Evolutionary conservation across 2,329 filamentous ascomycete species (phyloP).

Genomic region (Fusarium kyushuense): DNA sequence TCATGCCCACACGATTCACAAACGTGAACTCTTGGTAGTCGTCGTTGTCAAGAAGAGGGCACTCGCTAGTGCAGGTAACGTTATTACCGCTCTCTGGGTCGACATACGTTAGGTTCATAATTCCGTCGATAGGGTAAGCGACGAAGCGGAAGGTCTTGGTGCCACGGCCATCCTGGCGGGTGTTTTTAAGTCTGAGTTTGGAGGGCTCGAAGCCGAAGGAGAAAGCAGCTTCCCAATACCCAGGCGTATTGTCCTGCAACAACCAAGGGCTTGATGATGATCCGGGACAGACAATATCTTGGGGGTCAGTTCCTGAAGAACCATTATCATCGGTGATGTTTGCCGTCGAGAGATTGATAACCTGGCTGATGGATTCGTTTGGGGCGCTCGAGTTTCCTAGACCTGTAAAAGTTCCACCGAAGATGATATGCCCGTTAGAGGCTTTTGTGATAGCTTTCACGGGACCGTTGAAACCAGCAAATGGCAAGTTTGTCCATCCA

Average conservation of each 20-base stretch:
- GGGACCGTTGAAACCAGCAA: slow-evolving; percentile 93
- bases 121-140: slow-evolving; percentile 86
- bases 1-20: slow-evolving; percentile 89
- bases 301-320: slow-evolving; percentile 72
- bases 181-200: slow-evolving; percentile 89
- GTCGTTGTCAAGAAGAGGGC: slow-evolving; percentile 81
- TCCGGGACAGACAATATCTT: slow-evolving; percentile 82
- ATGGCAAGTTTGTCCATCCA: slow-evolving; percentile 84
- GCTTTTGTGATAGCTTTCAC: slow-evolving; percentile 87
- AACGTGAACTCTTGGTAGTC: slow-evolving; percentile 91
- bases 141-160: slow-evolving; percentile 91
- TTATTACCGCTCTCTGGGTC: slow-evolving; percentile 78
- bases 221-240: slow-evolving; percentile 87
- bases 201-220: slow-evolving; percentile 88
- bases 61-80: slow-evolving; percentile 81
- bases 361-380: slow-evolving; percentile 76
- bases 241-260: slow-evolving; percentile 77
- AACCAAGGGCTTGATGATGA: slow-evolving; percentile 82
- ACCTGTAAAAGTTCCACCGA: slow-evolving; percentile 90
- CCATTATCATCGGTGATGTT: slow-evolving; percentile 76
- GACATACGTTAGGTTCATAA: slow-evolving; percentile 94
- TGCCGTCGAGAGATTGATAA: slow-evolving; percentile 86
- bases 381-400: slow-evolving; percentile 82
- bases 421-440: slow-evolving; percentile 86
- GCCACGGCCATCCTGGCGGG: slow-evolving; percentile 83